Evolutionary conservation across 2,329 filamentous ascomycete genomes (phyloP), one percentile per base, ranked within the genome.

Genomic region (Colletotrichum limetticola): DNA sequence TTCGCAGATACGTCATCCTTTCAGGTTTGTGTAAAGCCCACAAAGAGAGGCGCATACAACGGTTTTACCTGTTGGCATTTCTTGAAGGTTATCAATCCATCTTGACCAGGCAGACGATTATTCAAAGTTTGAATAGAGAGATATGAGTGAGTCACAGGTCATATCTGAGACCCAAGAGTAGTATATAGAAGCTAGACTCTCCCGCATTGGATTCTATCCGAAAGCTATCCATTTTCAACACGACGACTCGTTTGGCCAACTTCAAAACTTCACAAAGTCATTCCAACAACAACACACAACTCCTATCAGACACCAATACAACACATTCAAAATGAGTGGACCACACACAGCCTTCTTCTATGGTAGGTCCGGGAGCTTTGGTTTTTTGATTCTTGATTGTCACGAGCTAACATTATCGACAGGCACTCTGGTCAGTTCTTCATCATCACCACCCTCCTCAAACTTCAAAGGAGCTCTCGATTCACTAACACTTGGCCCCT

Each of bases 271-370:
- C 42, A 49, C 42, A 0, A 11, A 49, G 1, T n/a, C 1, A 22
- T 5, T 8, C 0, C 19, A 1, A 22, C 22, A 49, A 22, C 22
- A 49, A n/a, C 6, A 22, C 19, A 5, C 16, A 32, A 62, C 59
- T 30, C 35, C 19, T 37, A 16, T 37, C 30, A 46, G 30, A 22
- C 32, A 22, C 7, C 35, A 53, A 16, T n/a, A 19, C 4, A 37
- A 14, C 32, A 57, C 35, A 8, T 6, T 24, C 74, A 82, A 76
- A 7, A 85, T 85, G 84, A 84, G 82, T 64, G 84, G 83, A 30
- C 80, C 84, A 14, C 77, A 81, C 55, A 85, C 85, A 3, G 87
- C 86, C 28, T 91, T 91, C 79, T 90, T 91, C 78, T 91, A 91
- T 70, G 89, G 89, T 89, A 76, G 74, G 80, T 75, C 22, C 12